phyloP scores from a whole-genome alignment of 768 basidiomycete genomes.

The Suillus placidus region DNA sequence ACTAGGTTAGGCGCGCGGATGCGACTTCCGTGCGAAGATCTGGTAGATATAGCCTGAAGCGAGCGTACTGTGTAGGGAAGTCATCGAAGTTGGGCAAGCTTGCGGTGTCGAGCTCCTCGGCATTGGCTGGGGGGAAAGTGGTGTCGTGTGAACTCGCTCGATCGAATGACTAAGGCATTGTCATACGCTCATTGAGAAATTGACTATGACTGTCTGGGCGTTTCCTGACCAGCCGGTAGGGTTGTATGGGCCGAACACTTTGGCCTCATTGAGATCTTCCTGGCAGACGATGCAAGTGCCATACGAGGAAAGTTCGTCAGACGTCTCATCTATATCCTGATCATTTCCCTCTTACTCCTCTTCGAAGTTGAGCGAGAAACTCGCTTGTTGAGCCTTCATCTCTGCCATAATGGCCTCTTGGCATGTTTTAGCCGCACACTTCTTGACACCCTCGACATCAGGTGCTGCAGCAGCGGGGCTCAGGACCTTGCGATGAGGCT shows the following conservation, averaged over 20 bases:
- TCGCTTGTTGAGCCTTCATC: slow-evolving; percentile 91
- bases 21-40: too few relatives aligned
- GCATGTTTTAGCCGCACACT: slow-evolving; percentile 76
- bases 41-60: slow-evolving; percentile 64
- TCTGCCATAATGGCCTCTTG: slow-evolving; percentile 94
- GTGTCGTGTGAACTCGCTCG: slow-evolving; percentile 38
- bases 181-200: slow-evolving; percentile 75
- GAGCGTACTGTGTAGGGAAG: slow-evolving; percentile 68
- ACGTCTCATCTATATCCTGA: slow-evolving; percentile 47
- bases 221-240: slow-evolving; percentile 80
- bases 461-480: too few relatives aligned
- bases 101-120: slow-evolving; percentile 32
- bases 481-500: too few relatives aligned
- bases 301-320: slow-evolving; percentile 56
- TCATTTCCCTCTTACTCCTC: slow-evolving; percentile 74
- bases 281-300: slow-evolving; percentile 99
- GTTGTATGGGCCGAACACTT: slow-evolving; percentile 88
- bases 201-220: slow-evolving; percentile 65
- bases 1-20: too few relatives aligned
- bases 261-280: slow-evolving; percentile 76
- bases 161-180: slow-evolving; percentile 68
- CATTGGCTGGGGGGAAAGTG: slow-evolving; percentile 34
- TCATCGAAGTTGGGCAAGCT: slow-evolving; percentile 73
- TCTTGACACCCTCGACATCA: too few relatives aligned
- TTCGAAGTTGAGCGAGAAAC: slow-evolving; percentile 78